phyloP scores from a whole-genome alignment of 192 early-diverging fungal species.

The Coemansia sp. region DNA sequence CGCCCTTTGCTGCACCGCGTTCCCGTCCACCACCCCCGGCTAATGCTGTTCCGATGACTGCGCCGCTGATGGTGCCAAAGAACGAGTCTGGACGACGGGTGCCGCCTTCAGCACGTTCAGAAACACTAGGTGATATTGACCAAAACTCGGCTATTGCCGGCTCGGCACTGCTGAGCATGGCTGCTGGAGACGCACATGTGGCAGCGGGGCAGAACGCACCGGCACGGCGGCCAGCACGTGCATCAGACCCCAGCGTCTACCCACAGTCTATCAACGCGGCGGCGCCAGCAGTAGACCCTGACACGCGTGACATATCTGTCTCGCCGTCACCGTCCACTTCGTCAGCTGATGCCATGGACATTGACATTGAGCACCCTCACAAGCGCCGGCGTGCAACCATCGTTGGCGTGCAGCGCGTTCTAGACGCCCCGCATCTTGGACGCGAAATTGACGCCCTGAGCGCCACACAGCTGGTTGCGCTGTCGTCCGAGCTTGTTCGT shows the following conservation, averaged over 20 bases:
- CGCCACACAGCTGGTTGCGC: slow-evolving; percentile 44
- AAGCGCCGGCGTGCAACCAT: slow-evolving; percentile 45
- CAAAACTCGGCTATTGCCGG: slow-evolving; percentile 49
- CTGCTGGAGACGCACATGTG: slow-evolving; percentile 37
- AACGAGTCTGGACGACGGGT: background rate
- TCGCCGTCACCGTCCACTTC: slow-evolving; percentile 46
- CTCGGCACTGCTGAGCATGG: slow-evolving; percentile 55
- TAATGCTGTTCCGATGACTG: background rate
- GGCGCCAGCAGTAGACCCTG: slow-evolving; percentile 25
- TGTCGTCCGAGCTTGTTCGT: slow-evolving; percentile 51
- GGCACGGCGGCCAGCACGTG: slow-evolving; percentile 28
- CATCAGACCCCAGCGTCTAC: slow-evolving; percentile 48
- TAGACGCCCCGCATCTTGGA: slow-evolving; percentile 14
- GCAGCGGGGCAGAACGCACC: slow-evolving; percentile 15
- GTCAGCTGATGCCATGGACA: slow-evolving; percentile 13
- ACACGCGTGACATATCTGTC: slow-evolving; percentile 49
- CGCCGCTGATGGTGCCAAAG: slow-evolving; percentile 6
- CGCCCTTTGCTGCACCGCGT: slow-evolving; percentile 32
- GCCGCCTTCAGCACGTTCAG: slow-evolving; percentile 5
- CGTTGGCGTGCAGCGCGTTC: slow-evolving; percentile 20
- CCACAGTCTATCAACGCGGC: slow-evolving; percentile 17
- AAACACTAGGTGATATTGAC: slow-evolving; percentile 30
- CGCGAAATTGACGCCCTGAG: slow-evolving; percentile 32
- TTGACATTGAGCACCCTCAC: slow-evolving; percentile 14
- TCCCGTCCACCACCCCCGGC: background rate